Evolutionary conservation across 176 grass and related monocot genomes (phyloP).

Genomic region (Triticum turgidum): DNA sequence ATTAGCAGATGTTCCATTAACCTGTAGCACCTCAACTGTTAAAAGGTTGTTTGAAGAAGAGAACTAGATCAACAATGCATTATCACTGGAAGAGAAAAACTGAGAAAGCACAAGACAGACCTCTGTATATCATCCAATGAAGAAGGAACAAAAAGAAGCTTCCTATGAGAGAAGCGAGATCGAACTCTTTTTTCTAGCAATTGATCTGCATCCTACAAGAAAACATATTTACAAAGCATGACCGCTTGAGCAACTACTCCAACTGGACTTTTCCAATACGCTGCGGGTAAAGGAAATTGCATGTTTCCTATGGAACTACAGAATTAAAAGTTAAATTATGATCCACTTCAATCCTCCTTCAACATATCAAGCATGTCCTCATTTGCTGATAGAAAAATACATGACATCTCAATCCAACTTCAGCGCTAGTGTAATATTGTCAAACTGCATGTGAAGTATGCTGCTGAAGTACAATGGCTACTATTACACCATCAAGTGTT

Average conservation of each 20-base stretch:
- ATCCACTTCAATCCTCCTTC: neutral
- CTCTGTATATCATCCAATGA: conserved; percentile 57
- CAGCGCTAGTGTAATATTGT: neutral
- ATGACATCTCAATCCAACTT: neutral
- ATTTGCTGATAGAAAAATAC: neutral
- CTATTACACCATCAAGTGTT: neutral
- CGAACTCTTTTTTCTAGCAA: conserved; percentile 96
- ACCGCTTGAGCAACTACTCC: neutral
- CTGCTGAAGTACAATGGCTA: neutral
- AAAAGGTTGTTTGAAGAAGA: conserved; percentile 26
- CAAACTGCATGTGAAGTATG: neutral
- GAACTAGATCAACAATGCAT: neutral
- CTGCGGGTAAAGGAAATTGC: neutral
- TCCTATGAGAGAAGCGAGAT: conserved; percentile 84
- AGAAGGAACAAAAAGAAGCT: conserved; percentile 85
- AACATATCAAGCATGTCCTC: neutral
- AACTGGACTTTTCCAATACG: neutral
- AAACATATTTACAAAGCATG: neutral
- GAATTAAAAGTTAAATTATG: neutral
- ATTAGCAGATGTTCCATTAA: conserved; percentile 77
- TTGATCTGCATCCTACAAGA: conserved; percentile 83
- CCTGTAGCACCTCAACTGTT: conserved; percentile 38
- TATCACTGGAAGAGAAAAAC: neutral
- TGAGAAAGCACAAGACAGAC: conserved; percentile 31
- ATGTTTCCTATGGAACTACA: conserved; percentile 3